Percentiles rank a stretch among this genome's conserved stretches.
These are phyloP conservation scores for Aspergillus texensis DNA, from an alignment of 2,329 filamentous ascomycete genomes.

Conservation along the genomic window DNA sequence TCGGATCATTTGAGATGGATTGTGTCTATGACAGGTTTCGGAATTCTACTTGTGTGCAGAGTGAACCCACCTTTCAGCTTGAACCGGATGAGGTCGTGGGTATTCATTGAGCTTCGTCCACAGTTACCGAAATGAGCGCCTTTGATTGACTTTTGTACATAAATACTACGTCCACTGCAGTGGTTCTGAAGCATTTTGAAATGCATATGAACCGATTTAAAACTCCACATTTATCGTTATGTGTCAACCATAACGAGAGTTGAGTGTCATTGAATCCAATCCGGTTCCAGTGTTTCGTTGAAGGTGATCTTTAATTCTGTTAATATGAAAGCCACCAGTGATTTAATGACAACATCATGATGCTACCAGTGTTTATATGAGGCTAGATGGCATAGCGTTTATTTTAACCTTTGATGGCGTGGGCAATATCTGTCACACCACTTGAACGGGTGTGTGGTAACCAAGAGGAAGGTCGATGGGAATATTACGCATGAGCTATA, in stretches of 20 bases:
- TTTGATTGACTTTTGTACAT: background rate
- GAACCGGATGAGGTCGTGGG: background rate
- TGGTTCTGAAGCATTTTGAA: no score
- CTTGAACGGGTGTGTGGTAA: background rate
- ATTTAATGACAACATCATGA: background rate
- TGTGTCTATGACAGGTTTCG: background rate
- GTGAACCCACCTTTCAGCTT: background rate
- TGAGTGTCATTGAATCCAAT: no score
- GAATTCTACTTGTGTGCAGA: background rate
- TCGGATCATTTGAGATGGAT: background rate
- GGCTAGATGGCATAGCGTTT: background rate
- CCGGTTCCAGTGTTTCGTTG: no score
- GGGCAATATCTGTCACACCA: background rate
- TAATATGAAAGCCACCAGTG: background rate
- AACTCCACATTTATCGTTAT: background rate
- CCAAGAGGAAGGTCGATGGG: background rate
- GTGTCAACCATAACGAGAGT: background rate
- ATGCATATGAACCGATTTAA: background rate
- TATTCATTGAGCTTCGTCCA: background rate
- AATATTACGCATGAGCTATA: background rate
- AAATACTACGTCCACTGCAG: background rate
- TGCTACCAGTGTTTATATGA: background rate
- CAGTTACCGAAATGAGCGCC: background rate
- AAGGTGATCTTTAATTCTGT: no score
- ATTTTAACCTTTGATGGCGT: background rate